A percentile compares a stretch with the other conserved stretches of the same genome.
Evolutionary conservation across 2,329 filamentous ascomycete genomes (phyloP).

Genomic region (Colletotrichum sp.): DNA sequence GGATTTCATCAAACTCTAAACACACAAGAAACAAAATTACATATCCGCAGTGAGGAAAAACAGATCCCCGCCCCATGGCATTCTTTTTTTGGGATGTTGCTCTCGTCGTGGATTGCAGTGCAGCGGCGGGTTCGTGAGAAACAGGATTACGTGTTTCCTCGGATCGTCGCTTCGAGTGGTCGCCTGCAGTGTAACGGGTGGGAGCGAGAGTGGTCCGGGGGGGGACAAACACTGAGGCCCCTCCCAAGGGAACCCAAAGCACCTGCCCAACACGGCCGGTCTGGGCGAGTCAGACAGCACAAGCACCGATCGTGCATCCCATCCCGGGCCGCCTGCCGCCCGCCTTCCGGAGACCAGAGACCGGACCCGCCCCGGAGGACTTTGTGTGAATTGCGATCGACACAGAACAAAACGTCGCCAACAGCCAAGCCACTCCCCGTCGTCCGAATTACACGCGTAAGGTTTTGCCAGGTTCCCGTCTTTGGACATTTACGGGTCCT

Average conservation of each 20-base stretch:
- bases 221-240: not conserved
- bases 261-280: not conserved
- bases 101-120: not conserved
- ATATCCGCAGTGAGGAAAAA: not conserved
- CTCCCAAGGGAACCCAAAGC: not conserved
- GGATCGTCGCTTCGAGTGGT: not conserved
- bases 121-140: not conserved
- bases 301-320: not conserved
- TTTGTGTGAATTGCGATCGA: not conserved
- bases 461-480: not conserved
- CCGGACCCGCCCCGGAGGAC: not conserved
- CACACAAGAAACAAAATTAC: not conserved
- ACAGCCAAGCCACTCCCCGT: not conserved
- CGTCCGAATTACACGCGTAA: not conserved
- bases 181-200: not conserved
- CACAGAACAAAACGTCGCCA: not conserved
- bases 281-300: not conserved
- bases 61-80: not conserved
- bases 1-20: slow-evolving; percentile 3
- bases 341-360: not conserved
- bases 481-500: not conserved
- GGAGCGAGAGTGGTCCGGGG: not conserved
- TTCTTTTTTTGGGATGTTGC: not conserved
- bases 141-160: not conserved
- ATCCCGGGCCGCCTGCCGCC: not conserved